Conservation (phyloP, 1,284 basidiomycete genomes). For the Rhodotorula sp. region DNA sequence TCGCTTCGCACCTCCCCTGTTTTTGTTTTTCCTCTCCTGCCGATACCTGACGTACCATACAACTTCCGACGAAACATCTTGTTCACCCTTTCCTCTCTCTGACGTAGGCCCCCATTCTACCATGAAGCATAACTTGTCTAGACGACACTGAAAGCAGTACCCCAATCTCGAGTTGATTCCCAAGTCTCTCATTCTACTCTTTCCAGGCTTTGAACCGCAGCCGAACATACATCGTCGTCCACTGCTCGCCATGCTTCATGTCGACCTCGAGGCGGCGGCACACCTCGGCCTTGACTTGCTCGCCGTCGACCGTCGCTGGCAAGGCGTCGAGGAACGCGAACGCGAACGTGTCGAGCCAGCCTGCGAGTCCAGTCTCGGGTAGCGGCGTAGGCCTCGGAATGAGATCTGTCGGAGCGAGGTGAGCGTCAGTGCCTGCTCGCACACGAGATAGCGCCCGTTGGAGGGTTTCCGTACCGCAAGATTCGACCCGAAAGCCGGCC, state of each 20-base stretch:
- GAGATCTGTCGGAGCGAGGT: constrained; percentile 48
- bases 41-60: not conserved
- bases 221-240: constrained; percentile 70
- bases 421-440: not conserved
- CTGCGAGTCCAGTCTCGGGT: constrained; percentile 58
- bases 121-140: no score
- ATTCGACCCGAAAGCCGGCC: constrained; percentile 29
- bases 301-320: constrained; percentile 59
- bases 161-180: not conserved
- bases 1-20: not conserved
- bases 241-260: constrained; percentile 55
- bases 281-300: constrained; percentile 65
- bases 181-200: constrained; percentile 25
- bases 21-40: not conserved
- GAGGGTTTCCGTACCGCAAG: constrained; percentile 18
- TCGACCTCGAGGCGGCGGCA: constrained; percentile 62
- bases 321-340: constrained; percentile 60
- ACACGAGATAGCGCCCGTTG: no score
- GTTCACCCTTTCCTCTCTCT: no score
- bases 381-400: constrained; percentile 70
- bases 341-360: constrained; percentile 70
- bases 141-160: not conserved
- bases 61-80: no score
- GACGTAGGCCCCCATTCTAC: no score
- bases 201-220: constrained; percentile 58